Percentiles rank a stretch among this genome's conserved stretches.
These are phyloP conservation scores for Syzygium aromaticum DNA, from an alignment of 345 rosid genomes.

Conservation along the genomic window DNA sequence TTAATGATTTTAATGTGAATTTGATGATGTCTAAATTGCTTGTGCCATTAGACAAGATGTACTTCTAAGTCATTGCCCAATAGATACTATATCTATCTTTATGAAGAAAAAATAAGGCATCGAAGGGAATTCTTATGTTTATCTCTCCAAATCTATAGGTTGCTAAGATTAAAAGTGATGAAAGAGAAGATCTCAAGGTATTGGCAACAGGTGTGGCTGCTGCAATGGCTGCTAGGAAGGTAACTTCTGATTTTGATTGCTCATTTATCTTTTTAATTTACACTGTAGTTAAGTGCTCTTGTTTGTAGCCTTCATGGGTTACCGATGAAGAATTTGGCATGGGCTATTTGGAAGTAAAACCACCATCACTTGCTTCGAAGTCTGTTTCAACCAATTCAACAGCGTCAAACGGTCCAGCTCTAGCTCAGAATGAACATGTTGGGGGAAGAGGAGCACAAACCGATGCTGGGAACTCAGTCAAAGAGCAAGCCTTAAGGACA, in stretches of 20 bases:
- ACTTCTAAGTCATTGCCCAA: background rate
- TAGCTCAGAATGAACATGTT: constrained; percentile 46
- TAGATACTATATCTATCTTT: constrained; percentile 1
- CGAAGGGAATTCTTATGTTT: background rate
- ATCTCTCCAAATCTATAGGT: constrained; percentile 39
- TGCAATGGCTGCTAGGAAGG: constrained; percentile 97
- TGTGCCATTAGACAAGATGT: background rate
- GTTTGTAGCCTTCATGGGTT: constrained; percentile 86
- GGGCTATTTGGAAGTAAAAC: constrained; percentile 93
- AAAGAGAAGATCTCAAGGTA: constrained; percentile 98
- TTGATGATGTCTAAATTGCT: background rate
- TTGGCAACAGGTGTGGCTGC: constrained; percentile 99
- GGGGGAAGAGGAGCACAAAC: constrained; percentile 41
- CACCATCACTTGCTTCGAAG: constrained; percentile 53
- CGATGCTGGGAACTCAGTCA: constrained; percentile 48
- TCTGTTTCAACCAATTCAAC: constrained; percentile 28
- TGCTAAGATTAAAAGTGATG: constrained; percentile 85
- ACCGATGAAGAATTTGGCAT: constrained; percentile 99
- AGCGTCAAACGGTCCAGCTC: constrained; percentile 39
- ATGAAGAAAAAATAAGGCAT: background rate
- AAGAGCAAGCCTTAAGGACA: constrained; percentile 53
- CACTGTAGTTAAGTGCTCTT: background rate
- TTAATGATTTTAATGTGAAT: background rate
- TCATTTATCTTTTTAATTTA: background rate
- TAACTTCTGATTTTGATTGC: constrained; percentile 15